Conservation (phyloP, 495 filamentous ascomycete species). For the Durotheca rogersii region DNA sequence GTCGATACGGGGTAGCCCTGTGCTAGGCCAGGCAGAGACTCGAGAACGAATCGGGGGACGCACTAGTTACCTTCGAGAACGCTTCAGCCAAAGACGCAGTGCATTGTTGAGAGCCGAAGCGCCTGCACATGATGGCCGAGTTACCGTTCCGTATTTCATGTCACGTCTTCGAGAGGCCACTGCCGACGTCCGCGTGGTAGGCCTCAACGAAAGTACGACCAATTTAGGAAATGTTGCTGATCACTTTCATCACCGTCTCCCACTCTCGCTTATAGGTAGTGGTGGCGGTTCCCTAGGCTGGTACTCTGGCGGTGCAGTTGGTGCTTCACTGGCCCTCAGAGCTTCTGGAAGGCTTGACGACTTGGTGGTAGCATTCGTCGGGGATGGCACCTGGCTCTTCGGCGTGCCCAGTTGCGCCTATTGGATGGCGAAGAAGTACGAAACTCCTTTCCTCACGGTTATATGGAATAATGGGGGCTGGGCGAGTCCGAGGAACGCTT, state of each 20-base stretch:
- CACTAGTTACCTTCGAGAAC: background rate
- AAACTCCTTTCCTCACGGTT: slow-evolving; percentile 35
- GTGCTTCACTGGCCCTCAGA: slow-evolving; percentile 32
- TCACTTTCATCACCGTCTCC: slow-evolving; percentile 22
- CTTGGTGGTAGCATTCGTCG: slow-evolving; percentile 32
- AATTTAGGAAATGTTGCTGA: slow-evolving; percentile 32
- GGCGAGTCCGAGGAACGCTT: slow-evolving; percentile 1
- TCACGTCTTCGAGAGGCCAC: slow-evolving; percentile 1
- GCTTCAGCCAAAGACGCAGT: background rate
- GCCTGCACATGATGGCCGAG: background rate
- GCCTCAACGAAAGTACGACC: slow-evolving; percentile 13
- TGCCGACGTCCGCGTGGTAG: slow-evolving; percentile 1
- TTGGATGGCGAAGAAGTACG: slow-evolving; percentile 34
- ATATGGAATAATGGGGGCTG: slow-evolving; percentile 34
- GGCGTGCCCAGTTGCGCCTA: slow-evolving; percentile 32
- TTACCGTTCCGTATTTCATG: slow-evolving; percentile 1
- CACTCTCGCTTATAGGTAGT: slow-evolving; percentile 33
- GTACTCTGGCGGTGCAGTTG: slow-evolving; percentile 35
- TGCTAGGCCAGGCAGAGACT: background rate
- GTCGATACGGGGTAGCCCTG: background rate
- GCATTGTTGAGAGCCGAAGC: background rate
- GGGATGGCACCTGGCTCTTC: slow-evolving; percentile 39
- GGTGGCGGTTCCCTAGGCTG: slow-evolving; percentile 37
- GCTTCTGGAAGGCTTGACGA: slow-evolving; percentile 4
- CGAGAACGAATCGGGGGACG: background rate